phyloP scores from a whole-genome alignment of 805 yeast species.

The Grigorovia transvaalensis region DNA sequence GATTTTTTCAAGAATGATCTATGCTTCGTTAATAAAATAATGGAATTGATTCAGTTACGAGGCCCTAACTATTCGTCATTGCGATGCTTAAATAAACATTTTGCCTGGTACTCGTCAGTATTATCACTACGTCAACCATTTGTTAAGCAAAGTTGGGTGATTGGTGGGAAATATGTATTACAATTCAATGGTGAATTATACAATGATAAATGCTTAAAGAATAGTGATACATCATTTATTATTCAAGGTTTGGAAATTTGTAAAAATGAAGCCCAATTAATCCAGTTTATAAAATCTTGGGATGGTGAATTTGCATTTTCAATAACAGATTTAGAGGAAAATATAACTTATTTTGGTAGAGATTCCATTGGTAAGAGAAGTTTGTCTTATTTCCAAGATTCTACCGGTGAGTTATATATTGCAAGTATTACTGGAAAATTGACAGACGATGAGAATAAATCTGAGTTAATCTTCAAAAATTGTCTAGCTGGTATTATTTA shows the following conservation, averaged over 20 bases:
- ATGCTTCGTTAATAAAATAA: slow-evolving; percentile 27
- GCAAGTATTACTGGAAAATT: slow-evolving; percentile 32
- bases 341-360: slow-evolving; percentile 62
- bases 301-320: slow-evolving; percentile 79
- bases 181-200: slow-evolving; percentile 93
- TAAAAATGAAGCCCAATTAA: slow-evolving; percentile 27
- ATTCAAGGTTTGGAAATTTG: slow-evolving; percentile 27
- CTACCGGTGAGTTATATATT: slow-evolving; percentile 35
- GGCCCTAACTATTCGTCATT: slow-evolving; percentile 52
- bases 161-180: slow-evolving; percentile 32
- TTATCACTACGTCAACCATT: slow-evolving; percentile 73
- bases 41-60: slow-evolving; percentile 41
- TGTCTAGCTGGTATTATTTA: slow-evolving; percentile 47
- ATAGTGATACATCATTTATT: slow-evolving; percentile 57
- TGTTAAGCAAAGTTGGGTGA: slow-evolving; percentile 55
- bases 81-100: slow-evolving; percentile 8
- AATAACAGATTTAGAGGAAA: slow-evolving; percentile 34
- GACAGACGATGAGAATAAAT: slow-evolving; percentile 1
- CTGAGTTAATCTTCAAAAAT: slow-evolving; percentile 34
- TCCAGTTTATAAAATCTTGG: slow-evolving; percentile 34
- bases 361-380: slow-evolving; percentile 79
- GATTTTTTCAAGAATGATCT: slow-evolving; percentile 3
- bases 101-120: slow-evolving; percentile 54
- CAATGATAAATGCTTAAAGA: slow-evolving; percentile 38
- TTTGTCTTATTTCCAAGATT: slow-evolving; percentile 36